Evolutionary conservation across 306 rosid species (phyloP), one percentile per base, ranked within the genome.

Genomic region (Begonia fuchsioides): DNA sequence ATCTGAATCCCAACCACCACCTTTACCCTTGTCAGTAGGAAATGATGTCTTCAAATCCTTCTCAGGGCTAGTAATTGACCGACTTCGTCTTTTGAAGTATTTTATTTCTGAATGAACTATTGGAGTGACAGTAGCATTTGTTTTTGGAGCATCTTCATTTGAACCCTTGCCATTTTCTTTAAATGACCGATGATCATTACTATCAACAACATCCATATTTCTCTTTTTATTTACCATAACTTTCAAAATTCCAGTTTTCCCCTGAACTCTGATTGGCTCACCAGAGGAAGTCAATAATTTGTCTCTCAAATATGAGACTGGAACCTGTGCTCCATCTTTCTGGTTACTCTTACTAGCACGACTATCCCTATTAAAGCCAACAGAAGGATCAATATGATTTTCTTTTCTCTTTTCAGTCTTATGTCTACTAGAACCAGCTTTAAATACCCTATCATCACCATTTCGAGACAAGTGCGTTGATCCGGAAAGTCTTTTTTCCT

Each of bases 161-260:
- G 64, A 59, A 63, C 52, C 74, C 62, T 53, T 77, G 54, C 62
- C 70, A 58, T 50, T 72, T 61, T 75, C 81, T 43, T 77, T 69
- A 9, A 72, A 57, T 63, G 75, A 76, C 40, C 6, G 50, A 57
- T 65, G 68, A 51, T 66, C 74, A 62, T 49, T 63, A 39, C 54
- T 72, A 20, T 79, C 84, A 12, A 49, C 46, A 44, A 75, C 52
- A 53, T 71, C 59, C 54, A 67, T 51, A 71, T 53, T 73, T 59
- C 68, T 76, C 53, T 72, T 83, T 72, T 77, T 81, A 55, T 81
- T 81, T 58, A 82, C 79, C 94, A 79, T 75, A 44, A 90, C 98
- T 79, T 81, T 90, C 61, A 90, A 61, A 61, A 90, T 95, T 46
- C 98, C 98, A 77, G 75, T 90, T 66, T 79, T 81, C 32, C 98